These are phyloP conservation scores for Auriscalpium vulgare DNA, from an alignment of 768 basidiomycete species.

Conservation along the genomic window DNA sequence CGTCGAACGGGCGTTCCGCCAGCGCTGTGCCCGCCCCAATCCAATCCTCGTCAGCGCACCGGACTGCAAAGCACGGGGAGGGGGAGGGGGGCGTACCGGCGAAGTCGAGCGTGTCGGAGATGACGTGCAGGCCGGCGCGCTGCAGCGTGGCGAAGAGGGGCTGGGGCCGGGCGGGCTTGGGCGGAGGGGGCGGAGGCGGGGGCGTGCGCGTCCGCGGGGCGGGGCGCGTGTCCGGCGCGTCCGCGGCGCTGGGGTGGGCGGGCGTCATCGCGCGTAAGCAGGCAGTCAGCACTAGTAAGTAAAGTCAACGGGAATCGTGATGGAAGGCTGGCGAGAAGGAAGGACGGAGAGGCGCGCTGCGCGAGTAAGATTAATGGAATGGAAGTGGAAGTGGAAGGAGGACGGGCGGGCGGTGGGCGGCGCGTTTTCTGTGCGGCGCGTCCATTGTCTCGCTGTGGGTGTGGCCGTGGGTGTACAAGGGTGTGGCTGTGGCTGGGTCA, in stretches of 20 bases:
- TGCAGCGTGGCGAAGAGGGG: slow-evolving; percentile 7
- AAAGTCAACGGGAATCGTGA: too few species aligned
- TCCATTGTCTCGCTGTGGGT: too few species aligned
- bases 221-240: too few species aligned
- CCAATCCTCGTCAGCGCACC: too few species aligned
- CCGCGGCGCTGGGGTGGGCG: background rate
- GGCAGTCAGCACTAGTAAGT: too few species aligned
- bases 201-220: background rate
- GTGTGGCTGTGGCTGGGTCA: too few species aligned
- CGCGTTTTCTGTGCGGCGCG: too few species aligned
- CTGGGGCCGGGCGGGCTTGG: too few species aligned
- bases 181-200: slow-evolving; percentile 1
- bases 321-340: background rate
- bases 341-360: background rate
- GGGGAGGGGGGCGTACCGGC: slow-evolving; percentile 6
- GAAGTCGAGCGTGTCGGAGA: slow-evolving; percentile 16
- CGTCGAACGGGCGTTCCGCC: background rate
- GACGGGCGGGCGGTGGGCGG: background rate
- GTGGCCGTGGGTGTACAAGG: too few species aligned
- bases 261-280: background rate
- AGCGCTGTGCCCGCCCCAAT: background rate
- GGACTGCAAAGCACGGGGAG: too few species aligned
- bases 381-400: background rate
- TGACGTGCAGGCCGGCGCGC: background rate
- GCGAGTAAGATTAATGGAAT: background rate